A percentile compares a stretch with the other conserved stretches of the same genome.
These are phyloP conservation scores for Linaria vulgaris DNA, from an alignment of 257 asterid species.

Conservation along the genomic window DNA sequence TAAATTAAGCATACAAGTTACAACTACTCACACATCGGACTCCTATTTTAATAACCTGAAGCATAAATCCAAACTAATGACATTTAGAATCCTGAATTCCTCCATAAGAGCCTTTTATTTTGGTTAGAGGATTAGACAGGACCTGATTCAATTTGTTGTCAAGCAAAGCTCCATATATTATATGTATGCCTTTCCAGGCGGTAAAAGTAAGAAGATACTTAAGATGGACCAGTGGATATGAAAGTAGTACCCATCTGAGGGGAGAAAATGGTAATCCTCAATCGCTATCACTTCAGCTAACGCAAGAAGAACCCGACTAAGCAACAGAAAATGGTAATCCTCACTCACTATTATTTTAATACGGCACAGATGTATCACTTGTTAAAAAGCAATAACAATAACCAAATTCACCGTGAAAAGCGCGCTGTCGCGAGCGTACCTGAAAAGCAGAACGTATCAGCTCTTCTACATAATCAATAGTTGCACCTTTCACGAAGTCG, in stretches of 20 bases:
- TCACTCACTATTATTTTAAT: conserved; percentile 8
- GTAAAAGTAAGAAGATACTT: conserved; percentile 3
- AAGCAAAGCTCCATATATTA: neutral
- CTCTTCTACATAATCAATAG: conserved; percentile 92
- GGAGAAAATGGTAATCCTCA: conserved; percentile 11
- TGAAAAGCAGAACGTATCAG: conserved; percentile 94
- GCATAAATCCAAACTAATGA: conserved; percentile 13
- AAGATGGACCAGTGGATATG: neutral
- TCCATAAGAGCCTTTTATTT: neutral
- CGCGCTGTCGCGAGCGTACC: conserved; percentile 44
- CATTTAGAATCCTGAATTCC: neutral
- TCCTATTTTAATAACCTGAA: neutral
- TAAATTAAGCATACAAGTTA: conserved; percentile 1
- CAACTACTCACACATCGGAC: neutral
- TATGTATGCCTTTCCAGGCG: neutral
- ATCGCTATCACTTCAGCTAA: neutral
- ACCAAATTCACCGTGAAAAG: neutral
- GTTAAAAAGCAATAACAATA: neutral
- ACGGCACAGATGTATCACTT: neutral
- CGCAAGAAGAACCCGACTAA: conserved; percentile 1
- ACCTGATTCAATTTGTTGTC: neutral
- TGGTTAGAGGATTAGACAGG: conserved; percentile 12
- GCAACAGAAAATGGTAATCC: conserved; percentile 2
- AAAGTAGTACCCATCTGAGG: conserved; percentile 4
- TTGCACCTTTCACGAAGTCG: conserved; percentile 87